Evolutionary conservation across 2,329 filamentous ascomycete species (phyloP).

Genomic region (Paraphoma chrysanthemicola): DNA sequence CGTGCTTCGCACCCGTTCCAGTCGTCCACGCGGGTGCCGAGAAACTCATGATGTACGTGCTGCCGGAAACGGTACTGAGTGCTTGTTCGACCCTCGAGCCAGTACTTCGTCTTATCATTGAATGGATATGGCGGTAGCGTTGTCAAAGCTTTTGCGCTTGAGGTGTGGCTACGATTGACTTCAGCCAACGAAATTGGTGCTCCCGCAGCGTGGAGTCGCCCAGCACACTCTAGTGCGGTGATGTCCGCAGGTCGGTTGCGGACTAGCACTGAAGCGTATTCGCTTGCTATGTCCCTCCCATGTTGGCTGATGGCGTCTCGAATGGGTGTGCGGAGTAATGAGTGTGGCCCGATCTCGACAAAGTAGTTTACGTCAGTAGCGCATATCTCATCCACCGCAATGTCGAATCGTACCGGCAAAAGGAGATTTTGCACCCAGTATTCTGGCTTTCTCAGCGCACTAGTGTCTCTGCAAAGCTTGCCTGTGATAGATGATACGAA

Average conservation of each 20-base stretch:
- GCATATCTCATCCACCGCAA: conserved; percentile 25
- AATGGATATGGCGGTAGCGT: conserved; percentile 16
- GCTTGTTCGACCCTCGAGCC: conserved; percentile 17
- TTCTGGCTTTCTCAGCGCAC: conserved; percentile 4
- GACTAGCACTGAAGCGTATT: conserved; percentile 18
- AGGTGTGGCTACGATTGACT: neutral
- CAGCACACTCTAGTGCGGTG: conserved; percentile 16
- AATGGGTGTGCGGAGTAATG: conserved; percentile 17
- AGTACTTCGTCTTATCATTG: conserved; percentile 16
- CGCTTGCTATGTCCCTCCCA: conserved; percentile 1
- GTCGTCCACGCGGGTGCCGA: conserved; percentile 22
- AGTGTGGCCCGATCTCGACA: conserved; percentile 29
- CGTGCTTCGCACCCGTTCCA: conserved; percentile 16
- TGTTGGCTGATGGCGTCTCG: conserved; percentile 9
- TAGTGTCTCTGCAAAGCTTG: neutral
- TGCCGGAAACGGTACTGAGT: conserved; percentile 14
- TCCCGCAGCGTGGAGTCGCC: conserved; percentile 6
- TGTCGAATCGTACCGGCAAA: conserved; percentile 16
- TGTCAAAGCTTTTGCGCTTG: conserved; percentile 6
- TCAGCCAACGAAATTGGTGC: conserved; percentile 4
- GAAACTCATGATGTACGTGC: conserved; percentile 21
- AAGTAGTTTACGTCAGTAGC: neutral
- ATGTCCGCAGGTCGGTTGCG: conserved; percentile 9
- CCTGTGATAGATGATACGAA: conserved; percentile 19
- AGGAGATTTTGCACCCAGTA: conserved; percentile 27